phyloP scores from a whole-genome alignment of 2,329 filamentous ascomycete species.

The Fusarium sp. region DNA sequence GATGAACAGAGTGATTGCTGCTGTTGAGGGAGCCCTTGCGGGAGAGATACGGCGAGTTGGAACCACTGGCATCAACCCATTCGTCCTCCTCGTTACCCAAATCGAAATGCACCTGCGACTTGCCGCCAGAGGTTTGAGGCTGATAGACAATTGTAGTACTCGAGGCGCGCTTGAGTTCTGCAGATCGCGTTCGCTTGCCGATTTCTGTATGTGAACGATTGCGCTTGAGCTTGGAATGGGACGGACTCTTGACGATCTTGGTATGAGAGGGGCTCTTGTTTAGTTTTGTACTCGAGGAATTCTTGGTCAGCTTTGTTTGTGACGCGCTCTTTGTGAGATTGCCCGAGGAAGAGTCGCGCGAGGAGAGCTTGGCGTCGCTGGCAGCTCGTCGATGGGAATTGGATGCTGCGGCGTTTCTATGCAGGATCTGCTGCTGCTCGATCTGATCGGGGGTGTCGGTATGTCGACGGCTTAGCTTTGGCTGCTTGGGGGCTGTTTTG shows the following conservation, averaged over 20 bases:
- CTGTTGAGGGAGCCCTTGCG: constrained; percentile 62
- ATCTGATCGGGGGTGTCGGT: constrained; percentile 53
- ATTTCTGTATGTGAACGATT: constrained; percentile 40
- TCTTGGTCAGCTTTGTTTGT: constrained; percentile 65
- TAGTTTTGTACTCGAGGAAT: constrained; percentile 54
- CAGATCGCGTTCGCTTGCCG: constrained; percentile 68
- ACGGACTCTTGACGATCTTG: constrained; percentile 65
- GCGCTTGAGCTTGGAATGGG: constrained; percentile 60
- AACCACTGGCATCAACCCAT: constrained; percentile 75
- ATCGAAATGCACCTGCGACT: constrained; percentile 71
- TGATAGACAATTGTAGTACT: constrained; percentile 63
- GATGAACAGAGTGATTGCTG: constrained; percentile 59
- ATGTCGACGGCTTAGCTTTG: constrained; percentile 58
- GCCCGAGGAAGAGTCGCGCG: constrained; percentile 57
- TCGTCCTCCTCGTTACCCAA: constrained; percentile 70
- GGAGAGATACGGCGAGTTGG: constrained; percentile 68
- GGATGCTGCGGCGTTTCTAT: constrained; percentile 25
- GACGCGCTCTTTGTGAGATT: constrained; percentile 67
- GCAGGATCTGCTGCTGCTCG: constrained; percentile 47
- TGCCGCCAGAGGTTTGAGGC: constrained; percentile 56
- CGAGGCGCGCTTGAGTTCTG: constrained; percentile 64
- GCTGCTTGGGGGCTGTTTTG: constrained; percentile 62
- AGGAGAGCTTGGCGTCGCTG: constrained; percentile 62
- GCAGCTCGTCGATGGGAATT: constrained; percentile 60
- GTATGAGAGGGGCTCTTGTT: constrained; percentile 50